phyloP scores from a whole-genome alignment of 164 flowering plant genomes.

The Buxus sempervirens region DNA sequence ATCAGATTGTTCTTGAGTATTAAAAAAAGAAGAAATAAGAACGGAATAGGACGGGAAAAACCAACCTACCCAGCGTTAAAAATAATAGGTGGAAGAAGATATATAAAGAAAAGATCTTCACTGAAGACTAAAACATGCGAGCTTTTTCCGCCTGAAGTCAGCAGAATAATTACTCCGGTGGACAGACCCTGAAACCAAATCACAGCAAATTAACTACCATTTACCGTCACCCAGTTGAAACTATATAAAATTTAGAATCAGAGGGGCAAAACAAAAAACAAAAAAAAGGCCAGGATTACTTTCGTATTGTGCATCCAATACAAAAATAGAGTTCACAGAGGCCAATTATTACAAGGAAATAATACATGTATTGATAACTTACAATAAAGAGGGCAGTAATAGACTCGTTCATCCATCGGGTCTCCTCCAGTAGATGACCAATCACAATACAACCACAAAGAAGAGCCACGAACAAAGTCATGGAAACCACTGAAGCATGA shows the following conservation, averaged over 20 bases:
- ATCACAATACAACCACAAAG: conserved; percentile 70
- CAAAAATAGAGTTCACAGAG: too few relatives aligned
- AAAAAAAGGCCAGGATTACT: too few relatives aligned
- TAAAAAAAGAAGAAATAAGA: too few relatives aligned
- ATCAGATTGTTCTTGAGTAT: not conserved
- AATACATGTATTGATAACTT: conserved; percentile 19
- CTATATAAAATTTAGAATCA: too few relatives aligned
- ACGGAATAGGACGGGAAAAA: not conserved
- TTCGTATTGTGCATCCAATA: too few relatives aligned
- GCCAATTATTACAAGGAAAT: too few relatives aligned
- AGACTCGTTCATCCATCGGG: conserved; percentile 70
- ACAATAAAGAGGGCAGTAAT: conserved; percentile 68
- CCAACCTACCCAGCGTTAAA: conserved; percentile 70
- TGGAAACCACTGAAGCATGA: conserved; percentile 51
- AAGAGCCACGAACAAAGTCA: conserved; percentile 63
- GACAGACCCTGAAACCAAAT: conserved; percentile 48
- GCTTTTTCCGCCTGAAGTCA: conserved; percentile 51
- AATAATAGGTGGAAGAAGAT: conserved; percentile 73
- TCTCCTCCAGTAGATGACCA: conserved; percentile 71
- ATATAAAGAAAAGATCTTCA: conserved; percentile 78
- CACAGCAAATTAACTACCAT: conserved; percentile 7
- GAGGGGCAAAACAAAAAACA: too few relatives aligned
- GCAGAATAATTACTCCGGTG: conserved; percentile 61
- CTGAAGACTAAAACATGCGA: conserved; percentile 66
- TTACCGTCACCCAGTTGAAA: not conserved